These are phyloP conservation scores for Lactifluus piperatus DNA, from an alignment of 768 basidiomycete genomes.

Conservation along the genomic window DNA sequence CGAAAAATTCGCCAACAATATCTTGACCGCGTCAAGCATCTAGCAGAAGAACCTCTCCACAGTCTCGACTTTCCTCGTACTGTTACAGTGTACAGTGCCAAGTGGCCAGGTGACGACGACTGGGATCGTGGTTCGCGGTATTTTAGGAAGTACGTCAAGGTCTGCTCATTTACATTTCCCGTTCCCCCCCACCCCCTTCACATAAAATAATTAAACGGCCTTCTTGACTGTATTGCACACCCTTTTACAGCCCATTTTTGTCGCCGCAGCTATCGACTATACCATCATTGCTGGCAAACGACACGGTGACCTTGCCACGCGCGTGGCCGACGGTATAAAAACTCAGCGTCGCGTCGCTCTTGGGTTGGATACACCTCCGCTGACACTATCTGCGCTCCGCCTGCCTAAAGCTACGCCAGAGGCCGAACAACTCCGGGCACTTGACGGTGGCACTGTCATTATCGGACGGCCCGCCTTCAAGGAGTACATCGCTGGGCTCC, in stretches of 20 bases:
- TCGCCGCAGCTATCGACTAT: conserved; percentile 93
- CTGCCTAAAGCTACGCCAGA: conserved; percentile 47
- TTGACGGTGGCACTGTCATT: conserved; percentile 79
- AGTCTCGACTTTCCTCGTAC: conserved; percentile 63
- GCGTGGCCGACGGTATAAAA: conserved; percentile 65
- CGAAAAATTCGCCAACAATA: conserved; percentile 70
- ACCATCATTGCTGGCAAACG: conserved; percentile 71
- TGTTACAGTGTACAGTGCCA: conserved; percentile 78
- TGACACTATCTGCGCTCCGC: conserved; percentile 29
- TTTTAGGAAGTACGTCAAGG: conserved; percentile 98
- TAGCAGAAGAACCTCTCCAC: conserved; percentile 61
- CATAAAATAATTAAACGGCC: not conserved
- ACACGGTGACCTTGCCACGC: conserved; percentile 77
- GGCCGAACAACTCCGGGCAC: conserved; percentile 46
- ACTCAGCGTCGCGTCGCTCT: conserved; percentile 56
- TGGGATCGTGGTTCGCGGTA: conserved; percentile 74
- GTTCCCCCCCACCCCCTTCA: too few species aligned
- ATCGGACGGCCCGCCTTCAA: conserved; percentile 88
- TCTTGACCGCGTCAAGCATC: conserved; percentile 65
- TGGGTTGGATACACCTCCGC: conserved; percentile 49
- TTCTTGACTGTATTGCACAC: conserved; percentile 16
- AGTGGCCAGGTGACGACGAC: conserved; percentile 95
- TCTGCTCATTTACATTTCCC: conserved; percentile 30
- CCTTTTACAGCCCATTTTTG: conserved; percentile 68
- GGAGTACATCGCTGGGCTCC: conserved; percentile 87